These are phyloP conservation scores for Coniosporium apollinis DNA, from an alignment of 495 filamentous ascomycete genomes.

Conservation along the genomic window DNA sequence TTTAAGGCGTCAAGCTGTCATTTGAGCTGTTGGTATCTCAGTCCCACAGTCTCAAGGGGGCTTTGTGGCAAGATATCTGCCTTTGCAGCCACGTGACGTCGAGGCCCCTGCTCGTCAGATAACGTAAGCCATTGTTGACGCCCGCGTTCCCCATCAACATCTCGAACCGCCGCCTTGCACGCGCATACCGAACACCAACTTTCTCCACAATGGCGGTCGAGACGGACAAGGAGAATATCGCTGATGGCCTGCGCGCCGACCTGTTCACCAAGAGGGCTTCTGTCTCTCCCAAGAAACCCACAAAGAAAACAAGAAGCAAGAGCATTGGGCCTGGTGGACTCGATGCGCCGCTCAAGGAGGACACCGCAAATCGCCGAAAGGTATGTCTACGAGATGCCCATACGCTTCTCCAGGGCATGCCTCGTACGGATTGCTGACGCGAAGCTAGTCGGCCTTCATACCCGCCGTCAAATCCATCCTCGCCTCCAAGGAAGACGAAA, in stretches of 20 bases:
- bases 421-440: conserved; percentile 3
- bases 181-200: neutral
- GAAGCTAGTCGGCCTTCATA: conserved; percentile 33
- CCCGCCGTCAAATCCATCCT: conserved; percentile 63
- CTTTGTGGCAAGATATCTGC: too few relatives aligned
- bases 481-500: conserved; percentile 47
- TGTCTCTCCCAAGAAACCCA: conserved; percentile 4
- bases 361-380: conserved; percentile 64
- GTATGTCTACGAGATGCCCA: conserved; percentile 27
- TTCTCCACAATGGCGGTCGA: conserved; percentile 7
- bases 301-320: conserved; percentile 68
- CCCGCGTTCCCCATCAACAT: neutral
- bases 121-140: too few relatives aligned
- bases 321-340: conserved; percentile 85
- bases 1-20: too few relatives aligned
- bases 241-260: too few relatives aligned
- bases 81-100: too few relatives aligned
- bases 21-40: too few relatives aligned
- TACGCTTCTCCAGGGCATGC: conserved; percentile 1
- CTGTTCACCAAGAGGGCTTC: too few relatives aligned
- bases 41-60: too few relatives aligned
- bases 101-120: too few relatives aligned
- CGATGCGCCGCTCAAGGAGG: conserved; percentile 54
- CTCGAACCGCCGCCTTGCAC: neutral
- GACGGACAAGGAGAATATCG: conserved; percentile 13